A percentile compares a stretch with the other conserved stretches of the same genome.
Evolutionary conservation across 805 yeast genomes (phyloP).

Genomic region (Scheffersomyces lignosus): DNA sequence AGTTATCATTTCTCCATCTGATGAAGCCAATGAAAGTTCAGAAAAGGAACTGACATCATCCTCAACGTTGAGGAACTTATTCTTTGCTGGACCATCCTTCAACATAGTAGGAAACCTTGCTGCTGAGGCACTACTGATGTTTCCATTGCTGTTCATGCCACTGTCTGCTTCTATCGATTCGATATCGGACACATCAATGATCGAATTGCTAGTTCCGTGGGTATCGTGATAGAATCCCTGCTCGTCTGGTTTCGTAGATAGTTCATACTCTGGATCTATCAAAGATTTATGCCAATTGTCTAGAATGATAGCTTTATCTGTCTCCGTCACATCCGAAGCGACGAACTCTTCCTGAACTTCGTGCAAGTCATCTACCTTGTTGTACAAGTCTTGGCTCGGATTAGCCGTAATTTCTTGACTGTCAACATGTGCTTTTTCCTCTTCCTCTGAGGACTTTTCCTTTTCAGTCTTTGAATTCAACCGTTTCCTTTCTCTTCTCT

Average conservation of each 20-base stretch:
- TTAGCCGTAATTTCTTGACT: background rate
- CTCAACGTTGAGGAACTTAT: slow-evolving; percentile 2
- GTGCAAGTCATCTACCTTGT: background rate
- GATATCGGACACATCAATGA: slow-evolving; percentile 29
- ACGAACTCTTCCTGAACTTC: slow-evolving; percentile 7
- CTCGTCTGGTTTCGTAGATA: slow-evolving; percentile 25
- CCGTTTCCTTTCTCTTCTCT: slow-evolving; percentile 6
- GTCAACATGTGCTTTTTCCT: background rate
- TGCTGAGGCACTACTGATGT: background rate
- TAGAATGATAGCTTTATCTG: slow-evolving; percentile 12
- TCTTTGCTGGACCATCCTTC: background rate
- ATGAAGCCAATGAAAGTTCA: slow-evolving; percentile 16
- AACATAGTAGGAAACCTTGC: background rate
- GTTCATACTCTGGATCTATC: slow-evolving; percentile 20
- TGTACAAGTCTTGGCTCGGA: slow-evolving; percentile 1
- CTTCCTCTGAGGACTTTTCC: background rate
- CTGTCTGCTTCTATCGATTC: slow-evolving; percentile 20
- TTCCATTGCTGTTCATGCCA: background rate
- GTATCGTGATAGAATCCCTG: slow-evolving; percentile 40
- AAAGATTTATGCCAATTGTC: slow-evolving; percentile 30
- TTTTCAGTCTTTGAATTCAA: slow-evolving; percentile 1
- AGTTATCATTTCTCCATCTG: slow-evolving; percentile 4
- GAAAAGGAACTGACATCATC: slow-evolving; percentile 21
- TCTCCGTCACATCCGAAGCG: slow-evolving; percentile 7
- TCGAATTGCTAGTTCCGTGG: slow-evolving; percentile 15